phyloP scores from a whole-genome alignment of 257 asterid species.

The Solanum commersonii region DNA sequence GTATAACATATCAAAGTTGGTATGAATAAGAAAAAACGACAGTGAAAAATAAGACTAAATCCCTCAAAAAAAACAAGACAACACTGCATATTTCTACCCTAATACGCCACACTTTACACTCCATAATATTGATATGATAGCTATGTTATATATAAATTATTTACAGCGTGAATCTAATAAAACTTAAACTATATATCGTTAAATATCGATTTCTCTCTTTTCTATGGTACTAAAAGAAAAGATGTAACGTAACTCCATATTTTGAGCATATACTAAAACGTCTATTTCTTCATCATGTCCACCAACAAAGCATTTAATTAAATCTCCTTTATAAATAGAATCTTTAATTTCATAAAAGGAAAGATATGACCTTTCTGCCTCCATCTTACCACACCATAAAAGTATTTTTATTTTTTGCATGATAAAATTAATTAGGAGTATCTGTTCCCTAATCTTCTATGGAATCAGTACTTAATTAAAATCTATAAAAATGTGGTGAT shows the following conservation, averaged over 20 bases:
- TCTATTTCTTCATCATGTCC: neutral
- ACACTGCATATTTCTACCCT: neutral
- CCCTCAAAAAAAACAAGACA: no score
- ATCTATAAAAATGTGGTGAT: neutral
- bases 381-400: neutral
- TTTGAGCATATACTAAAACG: neutral
- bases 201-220: neutral
- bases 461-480: neutral
- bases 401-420: neutral
- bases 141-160: neutral
- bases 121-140: neutral
- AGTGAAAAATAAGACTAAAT: no score
- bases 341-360: neutral
- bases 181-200: neutral
- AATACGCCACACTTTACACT: neutral
- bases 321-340: neutral
- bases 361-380: neutral
- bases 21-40: no score
- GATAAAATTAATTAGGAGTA: neutral
- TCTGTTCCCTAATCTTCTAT: neutral
- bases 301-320: neutral
- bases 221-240: neutral
- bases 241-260: neutral
- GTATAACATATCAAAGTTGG: no score
- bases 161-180: neutral